Conservation (phyloP, 176 grass and related monocot species). For the Triticum dicoccoides region DNA sequence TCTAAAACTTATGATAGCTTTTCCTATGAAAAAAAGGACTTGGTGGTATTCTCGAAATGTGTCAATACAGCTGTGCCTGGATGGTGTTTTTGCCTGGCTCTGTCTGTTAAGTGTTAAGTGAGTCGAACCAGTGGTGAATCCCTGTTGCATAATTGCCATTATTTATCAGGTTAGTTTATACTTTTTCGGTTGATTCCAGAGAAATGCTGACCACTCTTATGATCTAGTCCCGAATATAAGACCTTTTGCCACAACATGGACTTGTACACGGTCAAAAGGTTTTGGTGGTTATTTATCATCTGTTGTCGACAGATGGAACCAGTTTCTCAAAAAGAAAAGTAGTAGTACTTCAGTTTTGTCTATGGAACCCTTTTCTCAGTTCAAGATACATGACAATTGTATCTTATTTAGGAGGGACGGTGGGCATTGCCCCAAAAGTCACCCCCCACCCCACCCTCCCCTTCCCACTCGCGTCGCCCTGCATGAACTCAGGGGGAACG, state of each 20-base stretch:
- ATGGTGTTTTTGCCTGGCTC: neutral
- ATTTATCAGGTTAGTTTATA: conserved; percentile 14
- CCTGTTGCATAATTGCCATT: neutral
- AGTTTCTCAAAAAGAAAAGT: too few relatives aligned
- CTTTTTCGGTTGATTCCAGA: conserved; percentile 11
- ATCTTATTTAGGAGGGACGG: too few relatives aligned
- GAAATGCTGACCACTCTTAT: neutral
- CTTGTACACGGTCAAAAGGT: neutral
- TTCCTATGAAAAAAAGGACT: conserved; percentile 18
- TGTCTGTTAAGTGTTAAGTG: conserved; percentile 9
- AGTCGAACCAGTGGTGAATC: neutral
- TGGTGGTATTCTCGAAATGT: conserved; percentile 26
- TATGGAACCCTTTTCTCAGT: neutral
- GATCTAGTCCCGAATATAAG: neutral
- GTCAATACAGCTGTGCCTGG: conserved; percentile 5
- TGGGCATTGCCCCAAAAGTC: too few relatives aligned
- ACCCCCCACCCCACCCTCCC: too few relatives aligned
- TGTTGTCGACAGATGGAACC: neutral
- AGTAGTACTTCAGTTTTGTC: neutral
- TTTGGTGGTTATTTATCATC: neutral
- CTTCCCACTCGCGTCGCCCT: too few relatives aligned
- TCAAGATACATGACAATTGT: neutral
- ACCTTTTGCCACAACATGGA: neutral
- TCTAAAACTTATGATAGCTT: conserved; percentile 7
- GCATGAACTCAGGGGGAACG: too few relatives aligned